phyloP scores from a whole-genome alignment of 306 rosid species.

The Mimosa bimucronata region DNA sequence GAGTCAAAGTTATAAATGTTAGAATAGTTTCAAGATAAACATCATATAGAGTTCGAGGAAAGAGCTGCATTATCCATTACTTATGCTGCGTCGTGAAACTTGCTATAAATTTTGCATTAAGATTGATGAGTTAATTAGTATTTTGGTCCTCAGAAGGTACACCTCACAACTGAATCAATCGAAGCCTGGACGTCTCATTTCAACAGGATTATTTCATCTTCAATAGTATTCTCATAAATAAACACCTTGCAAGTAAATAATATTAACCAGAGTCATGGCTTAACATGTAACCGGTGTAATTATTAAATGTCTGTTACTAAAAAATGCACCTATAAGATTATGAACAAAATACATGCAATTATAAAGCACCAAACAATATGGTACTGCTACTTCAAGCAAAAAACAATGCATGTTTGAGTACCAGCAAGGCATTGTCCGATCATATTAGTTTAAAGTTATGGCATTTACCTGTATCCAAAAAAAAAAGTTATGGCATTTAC shows the following conservation, averaged over 20 bases:
- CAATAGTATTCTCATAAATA: neutral
- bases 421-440: neutral
- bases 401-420: neutral
- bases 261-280: neutral
- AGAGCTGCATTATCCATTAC: neutral
- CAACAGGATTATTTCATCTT: neutral
- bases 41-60: neutral
- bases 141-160: neutral
- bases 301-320: neutral
- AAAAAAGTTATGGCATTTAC: too few relatives aligned
- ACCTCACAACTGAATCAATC: neutral
- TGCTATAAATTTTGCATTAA: neutral
- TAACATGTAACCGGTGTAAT: neutral
- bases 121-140: neutral
- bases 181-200: neutral
- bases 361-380: neutral
- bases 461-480: too few relatives aligned
- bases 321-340: too few relatives aligned
- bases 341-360: neutral
- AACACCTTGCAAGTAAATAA: neutral
- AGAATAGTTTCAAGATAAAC: neutral
- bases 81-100: neutral
- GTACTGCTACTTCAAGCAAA: neutral
- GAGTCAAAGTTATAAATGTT: conserved; percentile 5
- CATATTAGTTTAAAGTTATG: neutral